A percentile compares a stretch with the other conserved stretches of the same genome.
These are phyloP conservation scores for Suillus luteus DNA, from an alignment of 768 basidiomycete genomes.

Conservation along the genomic window DNA sequence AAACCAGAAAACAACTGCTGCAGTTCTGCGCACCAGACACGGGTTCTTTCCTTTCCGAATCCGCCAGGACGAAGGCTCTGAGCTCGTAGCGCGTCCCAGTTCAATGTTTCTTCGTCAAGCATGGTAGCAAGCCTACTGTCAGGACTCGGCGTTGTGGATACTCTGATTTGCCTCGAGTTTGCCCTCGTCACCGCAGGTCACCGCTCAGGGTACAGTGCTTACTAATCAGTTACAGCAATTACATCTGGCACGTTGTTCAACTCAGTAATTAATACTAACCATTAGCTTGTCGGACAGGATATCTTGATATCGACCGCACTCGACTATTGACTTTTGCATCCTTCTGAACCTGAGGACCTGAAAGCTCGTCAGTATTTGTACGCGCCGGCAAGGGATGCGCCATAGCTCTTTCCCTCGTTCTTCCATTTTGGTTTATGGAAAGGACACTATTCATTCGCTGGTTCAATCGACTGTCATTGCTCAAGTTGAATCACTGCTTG, in stretches of 20 bases:
- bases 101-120: neutral
- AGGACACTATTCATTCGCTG: conserved; percentile 62
- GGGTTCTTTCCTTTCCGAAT: conserved; percentile 55
- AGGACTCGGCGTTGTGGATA: neutral
- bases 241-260: neutral
- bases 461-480: conserved; percentile 72
- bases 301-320: neutral
- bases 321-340: neutral
- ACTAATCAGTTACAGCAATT: conserved; percentile 1
- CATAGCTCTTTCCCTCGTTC: conserved; percentile 60
- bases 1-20: conserved; percentile 9
- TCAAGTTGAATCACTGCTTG: conserved; percentile 69
- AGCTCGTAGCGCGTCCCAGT: conserved; percentile 48
- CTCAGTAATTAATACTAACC: neutral
- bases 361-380: neutral
- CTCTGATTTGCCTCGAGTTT: neutral
- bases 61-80: conserved; percentile 61
- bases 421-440: conserved; percentile 63
- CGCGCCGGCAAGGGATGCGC: conserved; percentile 20
- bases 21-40: conserved; percentile 52
- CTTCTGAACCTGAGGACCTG: neutral
- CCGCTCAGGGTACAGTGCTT: neutral
- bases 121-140: neutral
- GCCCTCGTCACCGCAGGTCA: neutral
- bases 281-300: neutral